phyloP scores from a whole-genome alignment of 164 flowering plant genomes.

The Hamamelis virginiana region DNA sequence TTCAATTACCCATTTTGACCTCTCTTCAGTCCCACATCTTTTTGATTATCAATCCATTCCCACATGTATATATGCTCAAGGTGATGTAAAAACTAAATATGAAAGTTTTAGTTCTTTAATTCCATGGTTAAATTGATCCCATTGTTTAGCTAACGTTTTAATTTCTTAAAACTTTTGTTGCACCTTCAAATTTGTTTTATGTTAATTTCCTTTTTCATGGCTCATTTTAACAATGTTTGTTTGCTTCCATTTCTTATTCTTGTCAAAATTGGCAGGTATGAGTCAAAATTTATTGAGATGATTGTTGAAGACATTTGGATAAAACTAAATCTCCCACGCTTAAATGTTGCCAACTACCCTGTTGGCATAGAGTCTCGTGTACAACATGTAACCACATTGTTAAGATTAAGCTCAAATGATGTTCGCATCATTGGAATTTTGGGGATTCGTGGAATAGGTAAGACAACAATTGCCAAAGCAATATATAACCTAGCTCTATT shows the following conservation, averaged over 20 bases:
- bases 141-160: neutral
- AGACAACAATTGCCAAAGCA: no score
- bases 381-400: neutral
- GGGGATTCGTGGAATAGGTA: slow-evolving; percentile 1
- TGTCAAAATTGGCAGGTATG: neutral
- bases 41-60: no score
- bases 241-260: neutral
- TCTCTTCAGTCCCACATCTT: no score
- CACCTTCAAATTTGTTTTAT: no score
- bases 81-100: no score
- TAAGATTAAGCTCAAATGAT: neutral
- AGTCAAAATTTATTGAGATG: neutral
- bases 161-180: neutral
- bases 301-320: neutral
- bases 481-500: no score
- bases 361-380: neutral
- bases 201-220: neutral
- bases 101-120: no score
- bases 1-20: no score
- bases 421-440: neutral
- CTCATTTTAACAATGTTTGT: neutral
- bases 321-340: neutral
- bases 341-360: neutral
- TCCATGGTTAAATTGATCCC: no score
- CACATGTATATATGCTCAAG: neutral